Evolutionary conservation across 164 flowering plant species (phyloP).

Genomic region (Stephania japonica): DNA sequence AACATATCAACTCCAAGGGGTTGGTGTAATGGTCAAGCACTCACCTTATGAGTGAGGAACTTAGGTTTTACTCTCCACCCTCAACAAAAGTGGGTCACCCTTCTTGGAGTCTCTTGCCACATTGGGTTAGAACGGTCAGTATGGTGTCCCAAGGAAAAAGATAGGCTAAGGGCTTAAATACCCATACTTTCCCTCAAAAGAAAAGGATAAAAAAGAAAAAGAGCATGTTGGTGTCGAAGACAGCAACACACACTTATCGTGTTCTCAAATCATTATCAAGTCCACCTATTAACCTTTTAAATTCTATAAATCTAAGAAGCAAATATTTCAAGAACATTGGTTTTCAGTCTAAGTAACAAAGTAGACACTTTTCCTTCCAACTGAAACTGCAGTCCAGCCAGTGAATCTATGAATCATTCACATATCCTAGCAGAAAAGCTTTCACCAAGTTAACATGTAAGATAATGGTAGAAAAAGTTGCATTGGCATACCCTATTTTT

Average conservation of each 20-base stretch:
- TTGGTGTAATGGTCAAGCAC: too few species aligned
- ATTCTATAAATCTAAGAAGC: background rate
- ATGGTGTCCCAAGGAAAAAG: too few species aligned
- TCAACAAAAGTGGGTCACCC: too few species aligned
- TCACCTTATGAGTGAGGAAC: too few species aligned
- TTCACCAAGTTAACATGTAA: background rate
- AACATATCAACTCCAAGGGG: background rate
- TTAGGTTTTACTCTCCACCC: too few species aligned
- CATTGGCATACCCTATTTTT: constrained; percentile 21
- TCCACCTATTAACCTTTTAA: background rate
- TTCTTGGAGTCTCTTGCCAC: too few species aligned
- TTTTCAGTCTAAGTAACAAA: background rate
- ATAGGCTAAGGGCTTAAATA: too few species aligned
- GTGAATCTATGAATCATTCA: background rate
- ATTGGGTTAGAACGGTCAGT: too few species aligned
- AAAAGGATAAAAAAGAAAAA: too few species aligned
- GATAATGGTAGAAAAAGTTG: background rate
- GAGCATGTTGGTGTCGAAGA: background rate
- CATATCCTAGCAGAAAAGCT: background rate
- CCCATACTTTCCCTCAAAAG: too few species aligned
- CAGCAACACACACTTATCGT: background rate
- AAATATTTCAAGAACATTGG: background rate
- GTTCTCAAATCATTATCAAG: background rate
- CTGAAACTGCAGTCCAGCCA: background rate
- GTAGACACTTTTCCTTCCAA: background rate